These are phyloP conservation scores for Arctium minus DNA, from an alignment of 129 eudicot species.

Conservation along the genomic window DNA sequence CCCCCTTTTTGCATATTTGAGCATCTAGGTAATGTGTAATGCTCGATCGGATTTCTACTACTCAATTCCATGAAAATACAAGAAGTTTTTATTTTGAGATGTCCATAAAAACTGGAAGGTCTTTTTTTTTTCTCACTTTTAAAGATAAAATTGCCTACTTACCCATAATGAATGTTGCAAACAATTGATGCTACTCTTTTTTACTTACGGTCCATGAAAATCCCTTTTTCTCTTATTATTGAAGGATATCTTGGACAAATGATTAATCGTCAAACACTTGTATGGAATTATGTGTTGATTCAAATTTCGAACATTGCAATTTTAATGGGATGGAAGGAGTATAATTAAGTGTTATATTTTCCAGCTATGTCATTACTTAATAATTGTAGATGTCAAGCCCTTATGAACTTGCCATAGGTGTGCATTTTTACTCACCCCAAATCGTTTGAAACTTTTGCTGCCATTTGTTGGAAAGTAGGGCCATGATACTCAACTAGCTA, in stretches of 20 bases:
- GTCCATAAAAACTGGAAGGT: neutral
- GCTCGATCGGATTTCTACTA: neutral
- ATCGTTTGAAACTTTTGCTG: neutral
- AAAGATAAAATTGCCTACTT: neutral
- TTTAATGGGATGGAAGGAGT: neutral
- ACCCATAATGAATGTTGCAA: neutral
- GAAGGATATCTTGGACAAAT: neutral
- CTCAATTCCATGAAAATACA: neutral
- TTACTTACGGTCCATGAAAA: neutral
- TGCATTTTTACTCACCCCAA: neutral
- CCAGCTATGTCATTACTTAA: constrained; percentile 1
- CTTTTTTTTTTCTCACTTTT: neutral
- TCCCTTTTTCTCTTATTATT: neutral
- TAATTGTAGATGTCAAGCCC: neutral
- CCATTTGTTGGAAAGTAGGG: neutral
- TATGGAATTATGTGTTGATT: neutral
- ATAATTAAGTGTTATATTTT: neutral
- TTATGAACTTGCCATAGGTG: neutral
- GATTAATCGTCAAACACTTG: neutral
- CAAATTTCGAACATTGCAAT: neutral
- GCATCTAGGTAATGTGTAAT: neutral
- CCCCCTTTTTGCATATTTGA: neutral
- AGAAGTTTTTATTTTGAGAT: neutral
- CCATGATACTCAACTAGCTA: constrained; percentile 5
- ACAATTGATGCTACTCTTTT: neutral